Percentiles rank a stretch among this genome's conserved stretches.
These are phyloP conservation scores for Gliomastix tumulicola DNA, from an alignment of 2,329 filamentous ascomycete genomes.

Conservation along the genomic window DNA sequence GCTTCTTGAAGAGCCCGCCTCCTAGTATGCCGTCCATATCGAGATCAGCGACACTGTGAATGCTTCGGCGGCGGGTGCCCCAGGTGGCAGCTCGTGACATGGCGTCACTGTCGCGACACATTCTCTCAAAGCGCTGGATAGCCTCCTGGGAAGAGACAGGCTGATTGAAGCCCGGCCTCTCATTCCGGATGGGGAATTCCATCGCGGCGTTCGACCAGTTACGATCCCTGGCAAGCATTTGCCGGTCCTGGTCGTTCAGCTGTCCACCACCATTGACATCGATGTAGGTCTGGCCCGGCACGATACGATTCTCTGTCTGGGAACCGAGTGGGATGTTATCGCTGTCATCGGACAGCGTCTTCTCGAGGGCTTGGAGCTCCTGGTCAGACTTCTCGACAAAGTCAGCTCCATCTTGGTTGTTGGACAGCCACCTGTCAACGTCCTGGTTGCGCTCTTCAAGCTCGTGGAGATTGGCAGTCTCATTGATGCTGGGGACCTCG, in stretches of 20 bases:
- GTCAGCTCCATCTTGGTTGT: conserved; percentile 20
- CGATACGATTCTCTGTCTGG: conserved; percentile 41
- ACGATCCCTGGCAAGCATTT: conserved; percentile 39
- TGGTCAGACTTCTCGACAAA: conserved; percentile 5
- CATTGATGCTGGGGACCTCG: conserved; percentile 42
- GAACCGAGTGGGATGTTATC: conserved; percentile 36
- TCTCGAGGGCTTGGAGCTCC: conserved; percentile 12
- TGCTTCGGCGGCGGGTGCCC: conserved; percentile 60
- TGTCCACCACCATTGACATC: conserved; percentile 28
- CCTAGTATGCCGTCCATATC: conserved; percentile 47
- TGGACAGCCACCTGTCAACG: conserved; percentile 43
- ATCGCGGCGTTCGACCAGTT: conserved; percentile 43
- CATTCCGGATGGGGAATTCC: conserved; percentile 33
- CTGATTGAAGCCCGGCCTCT: conserved; percentile 26
- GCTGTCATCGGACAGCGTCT: conserved; percentile 19
- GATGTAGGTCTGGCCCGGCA: conserved; percentile 44
- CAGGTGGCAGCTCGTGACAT: conserved; percentile 61
- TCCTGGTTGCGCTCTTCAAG: conserved; percentile 38
- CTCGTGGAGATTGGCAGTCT: conserved; percentile 32
- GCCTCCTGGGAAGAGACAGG: conserved; percentile 45
- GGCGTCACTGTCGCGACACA: conserved; percentile 49
- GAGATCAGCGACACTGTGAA: conserved; percentile 51
- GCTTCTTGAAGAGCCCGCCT: conserved; percentile 57
- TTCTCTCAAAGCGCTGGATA: conserved; percentile 43
- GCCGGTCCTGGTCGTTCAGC: conserved; percentile 37